Conservation (phyloP, 2,329 filamentous ascomycete species). For the Lachnellula willkommii region DNA sequence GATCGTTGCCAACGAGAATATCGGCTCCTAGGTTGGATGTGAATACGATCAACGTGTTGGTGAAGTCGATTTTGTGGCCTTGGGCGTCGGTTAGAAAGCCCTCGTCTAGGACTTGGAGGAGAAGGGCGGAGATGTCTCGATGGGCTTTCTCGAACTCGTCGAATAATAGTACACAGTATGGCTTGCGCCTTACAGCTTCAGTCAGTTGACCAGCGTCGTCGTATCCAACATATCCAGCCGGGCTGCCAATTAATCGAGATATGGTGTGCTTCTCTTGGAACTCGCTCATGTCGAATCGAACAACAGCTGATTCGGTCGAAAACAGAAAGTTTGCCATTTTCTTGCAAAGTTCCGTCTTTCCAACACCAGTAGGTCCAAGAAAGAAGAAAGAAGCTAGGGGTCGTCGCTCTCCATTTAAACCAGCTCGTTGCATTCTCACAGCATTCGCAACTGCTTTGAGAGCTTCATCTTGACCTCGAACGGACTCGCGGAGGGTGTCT, state of each 20-base stretch:
- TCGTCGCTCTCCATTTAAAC: constrained; percentile 83
- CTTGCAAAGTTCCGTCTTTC: constrained; percentile 96
- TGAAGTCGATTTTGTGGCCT: constrained; percentile 94
- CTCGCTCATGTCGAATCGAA: constrained; percentile 96
- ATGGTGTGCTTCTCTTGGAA: constrained; percentile 98
- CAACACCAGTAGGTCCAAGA: constrained; percentile 90
- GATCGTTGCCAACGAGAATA: constrained; percentile 74
- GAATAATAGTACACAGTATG: constrained; percentile 89
- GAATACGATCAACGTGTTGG: constrained; percentile 92
- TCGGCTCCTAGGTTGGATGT: constrained; percentile 93
- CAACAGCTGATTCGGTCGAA: constrained; percentile 82
- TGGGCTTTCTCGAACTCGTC: constrained; percentile 99
- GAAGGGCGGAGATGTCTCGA: constrained; percentile 83
- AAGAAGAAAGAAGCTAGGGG: constrained; percentile 97
- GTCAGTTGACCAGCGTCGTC: constrained; percentile 95
- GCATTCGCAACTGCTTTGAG: constrained; percentile 87
- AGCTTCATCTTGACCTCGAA: constrained; percentile 91
- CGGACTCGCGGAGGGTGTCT: constrained; percentile 73
- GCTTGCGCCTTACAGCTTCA: constrained; percentile 89
- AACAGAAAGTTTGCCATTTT: constrained; percentile 91
- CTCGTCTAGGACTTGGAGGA: constrained; percentile 92
- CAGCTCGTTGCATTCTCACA: constrained; percentile 88
- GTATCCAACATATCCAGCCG: constrained; percentile 93
- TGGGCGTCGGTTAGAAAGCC: constrained; percentile 93
- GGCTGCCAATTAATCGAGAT: constrained; percentile 80